These are phyloP conservation scores for Drosera capensis DNA, from an alignment of 148 eudicot species.

Conservation along the genomic window DNA sequence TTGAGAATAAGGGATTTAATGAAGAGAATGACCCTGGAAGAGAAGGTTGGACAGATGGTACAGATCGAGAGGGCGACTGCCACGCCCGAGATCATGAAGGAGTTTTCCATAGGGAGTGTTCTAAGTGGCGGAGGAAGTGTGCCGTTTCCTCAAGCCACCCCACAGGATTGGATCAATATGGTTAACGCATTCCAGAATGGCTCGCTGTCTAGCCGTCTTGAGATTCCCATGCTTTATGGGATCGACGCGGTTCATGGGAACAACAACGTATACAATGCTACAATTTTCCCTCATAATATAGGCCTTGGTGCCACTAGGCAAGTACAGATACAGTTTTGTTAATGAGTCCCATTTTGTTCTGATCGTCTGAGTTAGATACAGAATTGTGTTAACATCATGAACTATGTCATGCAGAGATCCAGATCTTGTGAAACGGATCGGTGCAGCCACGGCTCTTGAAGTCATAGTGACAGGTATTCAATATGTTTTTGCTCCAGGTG, in stretches of 20 bases:
- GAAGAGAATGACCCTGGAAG: not conserved
- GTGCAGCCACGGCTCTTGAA: not conserved
- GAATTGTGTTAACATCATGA: not conserved
- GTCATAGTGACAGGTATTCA: not conserved
- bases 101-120: constrained; percentile 11
- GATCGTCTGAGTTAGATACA: not conserved
- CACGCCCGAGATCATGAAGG: not conserved
- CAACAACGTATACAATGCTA: not conserved
- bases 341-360: not conserved
- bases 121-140: constrained; percentile 18
- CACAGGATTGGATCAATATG: constrained; percentile 21
- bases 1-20: not conserved
- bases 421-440: not conserved
- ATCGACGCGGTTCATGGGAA: constrained; percentile 12
- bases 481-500: not conserved
- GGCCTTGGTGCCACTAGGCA: constrained; percentile 1
- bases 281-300: not conserved
- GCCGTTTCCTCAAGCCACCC: constrained; percentile 9
- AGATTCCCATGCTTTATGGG: constrained; percentile 22
- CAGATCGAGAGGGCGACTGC: not conserved
- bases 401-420: not conserved
- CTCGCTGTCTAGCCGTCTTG: constrained; percentile 20
- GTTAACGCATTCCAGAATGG: constrained; percentile 16
- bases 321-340: not conserved
- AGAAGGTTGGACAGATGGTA: not conserved